phyloP scores from a whole-genome alignment of 225 moss, liverwort and hornwort genomes.

The Ulota crispa region DNA sequence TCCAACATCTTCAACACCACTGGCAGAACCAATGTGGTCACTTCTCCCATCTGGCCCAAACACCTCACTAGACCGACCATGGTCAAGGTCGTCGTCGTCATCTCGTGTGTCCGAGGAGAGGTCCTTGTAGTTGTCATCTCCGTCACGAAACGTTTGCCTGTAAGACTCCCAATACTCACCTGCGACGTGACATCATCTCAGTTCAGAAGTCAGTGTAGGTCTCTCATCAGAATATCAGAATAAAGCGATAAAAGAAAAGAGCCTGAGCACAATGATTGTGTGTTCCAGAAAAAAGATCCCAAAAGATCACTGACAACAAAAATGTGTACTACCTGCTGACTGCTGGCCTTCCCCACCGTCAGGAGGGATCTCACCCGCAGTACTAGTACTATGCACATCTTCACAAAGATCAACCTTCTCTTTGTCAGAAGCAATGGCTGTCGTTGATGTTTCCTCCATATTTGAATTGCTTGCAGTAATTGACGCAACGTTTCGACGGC shows the following conservation, averaged over 20 bases:
- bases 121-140: slow-evolving; percentile 18
- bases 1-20: slow-evolving; percentile 65
- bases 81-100: slow-evolving; percentile 23
- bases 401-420: slow-evolving; percentile 36
- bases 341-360: slow-evolving; percentile 36
- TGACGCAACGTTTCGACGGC: slow-evolving; percentile 57
- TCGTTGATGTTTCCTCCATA: slow-evolving; percentile 16
- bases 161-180: slow-evolving; percentile 49
- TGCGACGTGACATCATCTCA: slow-evolving; percentile 5
- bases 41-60: slow-evolving; percentile 43
- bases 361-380: slow-evolving; percentile 21
- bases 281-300: background rate
- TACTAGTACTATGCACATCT: slow-evolving; percentile 26
- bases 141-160: slow-evolving; percentile 31
- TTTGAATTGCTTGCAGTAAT: slow-evolving; percentile 15
- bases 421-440: slow-evolving; percentile 27
- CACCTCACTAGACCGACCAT: slow-evolving; percentile 26
- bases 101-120: slow-evolving; percentile 18
- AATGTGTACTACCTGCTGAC: slow-evolving; percentile 31
- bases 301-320: background rate
- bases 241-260: background rate
- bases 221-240: background rate
- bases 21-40: slow-evolving; percentile 29
- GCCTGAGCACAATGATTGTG: background rate
- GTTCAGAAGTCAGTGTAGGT: background rate